These are phyloP conservation scores for Physcomitrium patens DNA, from an alignment of 225 moss, liverwort and hornwort species.

Conservation along the genomic window DNA sequence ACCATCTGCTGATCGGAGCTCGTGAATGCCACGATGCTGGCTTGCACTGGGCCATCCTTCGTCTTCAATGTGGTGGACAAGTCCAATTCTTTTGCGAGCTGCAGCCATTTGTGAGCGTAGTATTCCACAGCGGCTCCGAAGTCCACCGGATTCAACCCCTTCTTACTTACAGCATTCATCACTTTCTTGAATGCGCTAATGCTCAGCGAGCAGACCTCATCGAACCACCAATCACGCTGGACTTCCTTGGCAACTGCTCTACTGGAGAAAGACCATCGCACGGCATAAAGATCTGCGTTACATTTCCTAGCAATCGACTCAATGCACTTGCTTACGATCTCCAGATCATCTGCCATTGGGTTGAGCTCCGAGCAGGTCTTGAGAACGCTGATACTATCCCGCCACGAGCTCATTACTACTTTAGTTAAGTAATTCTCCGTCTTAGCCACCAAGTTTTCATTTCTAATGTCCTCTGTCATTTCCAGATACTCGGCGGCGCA, in stretches of 20 bases:
- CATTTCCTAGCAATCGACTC: slow-evolving; percentile 60
- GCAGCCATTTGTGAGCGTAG: slow-evolving; percentile 54
- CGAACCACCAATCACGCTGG: slow-evolving; percentile 56
- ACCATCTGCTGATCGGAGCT: slow-evolving; percentile 40
- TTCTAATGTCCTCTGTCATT: slow-evolving; percentile 44
- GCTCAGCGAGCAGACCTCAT: slow-evolving; percentile 42
- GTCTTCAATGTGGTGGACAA: slow-evolving; percentile 20
- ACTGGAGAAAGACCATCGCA: slow-evolving; percentile 41
- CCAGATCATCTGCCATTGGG: slow-evolving; percentile 54
- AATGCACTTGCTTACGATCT: slow-evolving; percentile 50
- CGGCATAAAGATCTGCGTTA: slow-evolving; percentile 46
- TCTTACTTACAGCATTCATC: slow-evolving; percentile 38
- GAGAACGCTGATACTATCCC: slow-evolving; percentile 47
- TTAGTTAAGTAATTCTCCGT: slow-evolving; percentile 43
- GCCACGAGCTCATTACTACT: slow-evolving; percentile 49
- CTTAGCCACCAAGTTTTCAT: slow-evolving; percentile 32
- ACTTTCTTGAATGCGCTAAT: slow-evolving; percentile 48
- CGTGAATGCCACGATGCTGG: slow-evolving; percentile 23
- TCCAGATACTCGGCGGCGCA: slow-evolving; percentile 54
- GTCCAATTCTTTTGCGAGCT: slow-evolving; percentile 22
- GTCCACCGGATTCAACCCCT: slow-evolving; percentile 39
- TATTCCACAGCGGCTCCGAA: slow-evolving; percentile 37
- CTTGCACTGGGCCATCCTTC: slow-evolving; percentile 31
- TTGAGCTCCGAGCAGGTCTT: slow-evolving; percentile 43
- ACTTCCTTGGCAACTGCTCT: slow-evolving; percentile 27